Evolutionary conservation across 306 rosid species (phyloP).

Genomic region (Rosa rugosa): DNA sequence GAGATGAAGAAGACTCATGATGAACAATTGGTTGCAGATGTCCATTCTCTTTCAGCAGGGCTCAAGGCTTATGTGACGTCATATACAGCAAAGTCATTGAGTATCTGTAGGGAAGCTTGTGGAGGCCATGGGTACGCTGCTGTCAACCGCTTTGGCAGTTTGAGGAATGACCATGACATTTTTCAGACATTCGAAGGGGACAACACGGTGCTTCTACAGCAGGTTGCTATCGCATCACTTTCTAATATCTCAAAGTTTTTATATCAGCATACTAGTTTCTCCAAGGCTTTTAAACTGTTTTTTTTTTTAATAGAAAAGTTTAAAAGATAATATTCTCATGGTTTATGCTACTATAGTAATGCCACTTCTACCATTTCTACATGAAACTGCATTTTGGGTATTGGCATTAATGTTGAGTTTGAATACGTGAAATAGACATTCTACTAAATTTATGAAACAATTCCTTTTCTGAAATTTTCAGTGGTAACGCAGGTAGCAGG

Average conservation of each 20-base stretch:
- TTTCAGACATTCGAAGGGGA: constrained; percentile 99
- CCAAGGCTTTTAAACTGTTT: background rate
- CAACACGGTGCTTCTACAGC: constrained; percentile 96
- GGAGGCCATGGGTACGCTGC: constrained; percentile 99
- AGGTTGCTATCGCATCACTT: constrained; percentile 45
- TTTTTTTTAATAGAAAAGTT: background rate
- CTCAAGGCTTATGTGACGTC: constrained; percentile 87
- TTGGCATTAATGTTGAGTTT: background rate
- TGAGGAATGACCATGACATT: constrained; percentile 97
- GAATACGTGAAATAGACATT: background rate
- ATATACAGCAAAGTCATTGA: constrained; percentile 89
- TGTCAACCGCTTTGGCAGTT: constrained; percentile 77
- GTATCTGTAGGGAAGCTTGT: constrained; percentile 93
- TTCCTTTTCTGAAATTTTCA: constrained; percentile 18
- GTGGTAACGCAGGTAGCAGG: constrained; percentile 67
- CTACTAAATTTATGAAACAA: background rate
- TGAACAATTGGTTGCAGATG: constrained; percentile 79
- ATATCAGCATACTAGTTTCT: constrained; percentile 3
- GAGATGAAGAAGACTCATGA: constrained; percentile 82
- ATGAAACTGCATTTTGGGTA: background rate
- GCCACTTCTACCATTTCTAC: background rate
- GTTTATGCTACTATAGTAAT: background rate
- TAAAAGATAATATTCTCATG: too few species aligned
- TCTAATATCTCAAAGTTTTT: constrained; percentile 10
- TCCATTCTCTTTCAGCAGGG: constrained; percentile 91